phyloP scores from a whole-genome alignment of 75 land plant species.

The Selaginella moellendorffii region DNA sequence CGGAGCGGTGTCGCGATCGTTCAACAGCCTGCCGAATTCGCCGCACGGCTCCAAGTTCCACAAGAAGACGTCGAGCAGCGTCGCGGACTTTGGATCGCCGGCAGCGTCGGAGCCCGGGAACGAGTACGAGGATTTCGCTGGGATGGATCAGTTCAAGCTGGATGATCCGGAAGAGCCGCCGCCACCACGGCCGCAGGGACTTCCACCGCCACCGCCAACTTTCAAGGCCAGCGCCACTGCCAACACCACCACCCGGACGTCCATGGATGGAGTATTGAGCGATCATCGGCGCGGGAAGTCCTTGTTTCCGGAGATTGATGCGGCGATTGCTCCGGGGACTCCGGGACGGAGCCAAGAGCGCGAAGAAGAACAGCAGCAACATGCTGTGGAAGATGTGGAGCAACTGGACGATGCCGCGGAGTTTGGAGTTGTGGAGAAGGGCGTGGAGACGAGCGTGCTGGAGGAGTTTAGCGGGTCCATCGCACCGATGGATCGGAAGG shows the following conservation, averaged over 20 bases:
- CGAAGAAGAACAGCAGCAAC: neutral
- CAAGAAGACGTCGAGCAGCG: neutral
- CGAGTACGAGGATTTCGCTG: neutral
- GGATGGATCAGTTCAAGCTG: neutral
- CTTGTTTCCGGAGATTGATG: neutral
- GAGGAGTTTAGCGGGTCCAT: neutral
- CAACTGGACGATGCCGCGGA: neutral
- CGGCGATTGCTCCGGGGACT: neutral
- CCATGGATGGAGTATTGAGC: neutral
- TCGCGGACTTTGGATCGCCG: neutral
- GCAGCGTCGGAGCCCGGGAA: neutral
- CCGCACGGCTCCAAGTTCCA: no score
- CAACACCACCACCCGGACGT: neutral
- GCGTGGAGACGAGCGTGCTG: neutral
- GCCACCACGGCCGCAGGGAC: neutral
- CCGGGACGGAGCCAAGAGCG: neutral
- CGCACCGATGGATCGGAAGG: no score
- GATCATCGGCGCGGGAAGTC: neutral
- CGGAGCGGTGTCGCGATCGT: neutral
- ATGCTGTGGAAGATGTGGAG: neutral
- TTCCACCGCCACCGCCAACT: neutral
- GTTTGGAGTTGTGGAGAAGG: neutral
- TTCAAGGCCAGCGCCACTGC: neutral
- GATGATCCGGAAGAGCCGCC: neutral
- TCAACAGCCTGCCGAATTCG: slow-evolving; percentile 5